These are phyloP conservation scores for Galium porrigens DNA, from an alignment of 305 asterid genomes.

Conservation along the genomic window DNA sequence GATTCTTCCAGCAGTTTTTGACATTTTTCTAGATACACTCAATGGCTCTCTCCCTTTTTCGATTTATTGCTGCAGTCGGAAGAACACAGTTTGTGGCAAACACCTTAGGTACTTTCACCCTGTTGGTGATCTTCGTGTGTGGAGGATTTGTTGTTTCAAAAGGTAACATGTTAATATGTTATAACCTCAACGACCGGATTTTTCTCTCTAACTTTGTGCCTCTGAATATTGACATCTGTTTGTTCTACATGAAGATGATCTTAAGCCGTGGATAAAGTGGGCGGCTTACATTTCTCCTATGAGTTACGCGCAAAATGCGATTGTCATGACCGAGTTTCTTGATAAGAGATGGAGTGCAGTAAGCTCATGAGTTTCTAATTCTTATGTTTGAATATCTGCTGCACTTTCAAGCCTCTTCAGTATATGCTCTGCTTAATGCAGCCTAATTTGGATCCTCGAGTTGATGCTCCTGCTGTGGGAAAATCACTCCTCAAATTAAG, in stretches of 20 bases:
- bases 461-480: slow-evolving; percentile 27
- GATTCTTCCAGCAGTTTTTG: background rate
- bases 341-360: slow-evolving; percentile 77
- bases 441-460: slow-evolving; percentile 44
- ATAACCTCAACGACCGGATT: no score
- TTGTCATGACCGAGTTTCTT: slow-evolving; percentile 68
- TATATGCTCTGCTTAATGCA: slow-evolving; percentile 16
- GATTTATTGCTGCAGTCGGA: slow-evolving; percentile 64
- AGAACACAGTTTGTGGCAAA: slow-evolving; percentile 64
- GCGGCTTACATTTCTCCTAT: slow-evolving; percentile 66
- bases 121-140: slow-evolving; percentile 65
- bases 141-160: slow-evolving; percentile 80
- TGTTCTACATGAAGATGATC: slow-evolving; percentile 34
- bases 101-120: slow-evolving; percentile 59
- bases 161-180: slow-evolving; percentile 28
- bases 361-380: slow-evolving; percentile 20
- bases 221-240: background rate
- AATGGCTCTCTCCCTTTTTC: slow-evolving; percentile 72
- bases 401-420: slow-evolving; percentile 13
- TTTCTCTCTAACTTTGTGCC: no score
- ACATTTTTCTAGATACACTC: slow-evolving; percentile 44
- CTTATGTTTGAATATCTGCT: slow-evolving; percentile 10
- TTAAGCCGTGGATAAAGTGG: slow-evolving; percentile 71
- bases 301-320: slow-evolving; percentile 77
- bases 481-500: slow-evolving; percentile 62